Base-by-base conservation (phyloP, 257 asterid species). In the Leptodermis oblonga region DNA sequence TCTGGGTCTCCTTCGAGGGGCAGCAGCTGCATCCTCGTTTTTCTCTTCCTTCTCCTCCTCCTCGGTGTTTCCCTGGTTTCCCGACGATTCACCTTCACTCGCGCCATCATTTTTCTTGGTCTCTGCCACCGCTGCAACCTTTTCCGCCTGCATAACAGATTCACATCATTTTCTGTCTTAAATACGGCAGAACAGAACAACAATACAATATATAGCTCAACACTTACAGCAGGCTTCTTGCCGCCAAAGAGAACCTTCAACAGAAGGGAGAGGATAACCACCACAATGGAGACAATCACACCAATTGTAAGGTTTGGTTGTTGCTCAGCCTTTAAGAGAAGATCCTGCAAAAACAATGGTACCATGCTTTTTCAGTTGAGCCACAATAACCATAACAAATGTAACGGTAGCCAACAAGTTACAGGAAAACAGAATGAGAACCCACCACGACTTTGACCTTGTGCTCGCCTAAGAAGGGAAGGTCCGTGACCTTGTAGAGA, bases 231-330 rank as follows among this genome's bases (percentile, higher is more conserved):
- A 31, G 70, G 83, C 85, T 87, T 90, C 89, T 94, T 94, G 68
- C 96, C 91, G 17, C 99, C 97, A 22, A 91, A 90, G 63, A 89
- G 66, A 41, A 91, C 86, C 82, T 82, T 90, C 55, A 86, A 71
- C 30, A 91, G 36, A 77, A 91, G 48, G 1, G 97, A 81, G 67
- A 91, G 70, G 82, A 91, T 2, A 43, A 89, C 55, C 7, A 87
- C 86, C 10, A 83, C 67, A 20, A 84, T 36, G 5, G 99, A 74
- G 68, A 82, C 67, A 0, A 90, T 72, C 55, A 88, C 68, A 49
- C 92, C 96, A 64, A 94, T 77, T 15, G 96, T 87, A 74, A 91
- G 84, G 79, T 86, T 89, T 26, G 99, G 87, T 65, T 90, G 96
- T 74, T 66, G 74, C 85, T 94, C 99, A 7, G 99, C 99, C 77